Percentiles rank a stretch among this genome's conserved stretches.
These are phyloP conservation scores for Solanum hybrid DNA, from an alignment of 305 asterid species.

Conservation along the genomic window DNA sequence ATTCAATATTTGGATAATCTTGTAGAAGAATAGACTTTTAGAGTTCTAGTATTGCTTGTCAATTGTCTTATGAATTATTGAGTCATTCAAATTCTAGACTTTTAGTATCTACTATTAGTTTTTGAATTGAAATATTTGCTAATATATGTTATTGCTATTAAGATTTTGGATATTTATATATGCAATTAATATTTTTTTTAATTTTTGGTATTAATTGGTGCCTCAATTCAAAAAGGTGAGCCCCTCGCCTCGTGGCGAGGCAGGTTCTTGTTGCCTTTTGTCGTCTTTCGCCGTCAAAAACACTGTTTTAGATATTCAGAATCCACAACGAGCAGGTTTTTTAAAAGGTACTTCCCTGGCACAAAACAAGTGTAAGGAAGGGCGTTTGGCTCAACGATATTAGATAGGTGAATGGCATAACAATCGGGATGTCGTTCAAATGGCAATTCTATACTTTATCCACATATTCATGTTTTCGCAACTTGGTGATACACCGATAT, in stretches of 20 bases:
- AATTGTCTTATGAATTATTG: background rate
- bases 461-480: background rate
- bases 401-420: background rate
- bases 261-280: background rate
- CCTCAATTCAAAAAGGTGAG: background rate
- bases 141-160: background rate
- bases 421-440: background rate
- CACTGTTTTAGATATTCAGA: background rate
- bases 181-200: too few relatives aligned
- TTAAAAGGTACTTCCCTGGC: background rate
- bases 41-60: background rate
- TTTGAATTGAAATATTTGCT: background rate
- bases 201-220: background rate
- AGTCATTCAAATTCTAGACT: background rate
- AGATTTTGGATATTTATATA: background rate
- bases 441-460: background rate
- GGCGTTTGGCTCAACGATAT: too few relatives aligned
- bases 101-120: background rate
- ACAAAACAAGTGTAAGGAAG: background rate
- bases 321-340: background rate
- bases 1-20: background rate
- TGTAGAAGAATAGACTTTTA: background rate
- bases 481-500: background rate
- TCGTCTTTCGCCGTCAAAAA: background rate
- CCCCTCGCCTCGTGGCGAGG: background rate